These are phyloP conservation scores for Dacryopinax spathularia DNA, from an alignment of 768 basidiomycete species.

Conservation along the genomic window DNA sequence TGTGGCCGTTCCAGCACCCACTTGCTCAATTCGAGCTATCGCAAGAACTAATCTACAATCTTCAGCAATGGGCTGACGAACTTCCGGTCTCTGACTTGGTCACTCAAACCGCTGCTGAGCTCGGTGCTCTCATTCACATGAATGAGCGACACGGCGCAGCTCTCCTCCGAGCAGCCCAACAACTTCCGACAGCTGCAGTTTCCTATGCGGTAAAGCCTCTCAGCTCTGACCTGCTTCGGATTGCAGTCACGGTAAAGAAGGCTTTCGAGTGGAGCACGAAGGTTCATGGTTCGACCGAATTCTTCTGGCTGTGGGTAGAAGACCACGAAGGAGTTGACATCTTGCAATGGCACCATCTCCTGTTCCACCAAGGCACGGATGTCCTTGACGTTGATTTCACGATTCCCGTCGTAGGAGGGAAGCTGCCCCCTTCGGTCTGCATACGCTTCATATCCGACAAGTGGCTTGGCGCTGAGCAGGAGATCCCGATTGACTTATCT, in stretches of 20 bases:
- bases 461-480: slow-evolving; percentile 86
- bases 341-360: slow-evolving; percentile 59
- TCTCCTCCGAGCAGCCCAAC: slow-evolving; percentile 61
- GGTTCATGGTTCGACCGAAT: slow-evolving; percentile 60
- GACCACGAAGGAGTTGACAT: slow-evolving; percentile 69
- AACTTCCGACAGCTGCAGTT: slow-evolving; percentile 64
- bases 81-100: slow-evolving; percentile 61
- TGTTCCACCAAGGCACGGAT: slow-evolving; percentile 53
- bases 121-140: slow-evolving; percentile 70
- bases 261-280: slow-evolving; percentile 69
- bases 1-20: slow-evolving; percentile 94
- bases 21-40: slow-evolving; percentile 69
- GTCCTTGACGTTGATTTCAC: slow-evolving; percentile 58
- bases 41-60: slow-evolving; percentile 57
- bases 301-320: slow-evolving; percentile 95
- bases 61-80: slow-evolving; percentile 72
- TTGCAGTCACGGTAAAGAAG: slow-evolving; percentile 47
- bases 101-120: slow-evolving; percentile 43
- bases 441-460: slow-evolving; percentile 75
- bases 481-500: slow-evolving; percentile 46
- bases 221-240: slow-evolving; percentile 65
- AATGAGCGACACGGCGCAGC: slow-evolving; percentile 76
- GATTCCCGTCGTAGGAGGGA: slow-evolving; percentile 50
- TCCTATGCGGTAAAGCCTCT: slow-evolving; percentile 64
- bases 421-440: slow-evolving; percentile 48